Evolutionary conservation across 2,329 filamentous ascomycete species (phyloP).

Genomic region (Chaetomium olivaceum): DNA sequence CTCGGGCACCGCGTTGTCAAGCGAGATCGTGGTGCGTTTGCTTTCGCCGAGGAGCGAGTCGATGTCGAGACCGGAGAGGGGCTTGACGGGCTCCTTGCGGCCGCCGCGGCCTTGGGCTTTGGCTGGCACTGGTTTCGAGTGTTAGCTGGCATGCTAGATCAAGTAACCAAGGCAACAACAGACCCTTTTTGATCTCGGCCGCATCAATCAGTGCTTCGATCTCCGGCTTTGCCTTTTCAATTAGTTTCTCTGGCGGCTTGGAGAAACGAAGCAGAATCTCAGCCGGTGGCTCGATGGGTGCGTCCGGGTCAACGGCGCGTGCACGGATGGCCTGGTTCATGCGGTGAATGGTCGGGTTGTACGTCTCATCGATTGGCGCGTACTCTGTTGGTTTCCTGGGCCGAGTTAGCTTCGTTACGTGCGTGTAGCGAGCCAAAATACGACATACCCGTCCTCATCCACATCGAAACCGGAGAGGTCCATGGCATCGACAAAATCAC

Average conservation of each 20-base stretch:
- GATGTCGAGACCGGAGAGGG: conserved; percentile 86
- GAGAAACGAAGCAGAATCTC: conserved; percentile 72
- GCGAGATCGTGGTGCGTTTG: conserved; percentile 46
- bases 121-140: conserved; percentile 61
- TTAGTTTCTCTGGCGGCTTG: conserved; percentile 66
- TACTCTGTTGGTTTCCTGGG: conserved; percentile 61
- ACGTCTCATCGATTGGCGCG: conserved; percentile 76
- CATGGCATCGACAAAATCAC: conserved; percentile 90
- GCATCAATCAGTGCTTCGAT: conserved; percentile 66
- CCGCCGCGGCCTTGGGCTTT: conserved; percentile 73
- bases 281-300: conserved; percentile 61
- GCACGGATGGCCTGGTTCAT: conserved; percentile 82
- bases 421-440: not conserved
- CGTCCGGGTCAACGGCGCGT: conserved; percentile 73
- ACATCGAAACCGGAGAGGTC: conserved; percentile 71
- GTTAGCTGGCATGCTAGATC: conserved; percentile 29
- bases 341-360: conserved; percentile 82
- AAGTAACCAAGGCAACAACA: conserved; percentile 6
- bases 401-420: conserved; percentile 6
- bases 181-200: conserved; percentile 82
- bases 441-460: conserved; percentile 71
- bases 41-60: conserved; percentile 71
- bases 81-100: conserved; percentile 69
- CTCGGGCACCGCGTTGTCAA: conserved; percentile 80
- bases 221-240: conserved; percentile 55